phyloP scores from a whole-genome alignment of 768 basidiomycete genomes.

The Suillus discolor region DNA sequence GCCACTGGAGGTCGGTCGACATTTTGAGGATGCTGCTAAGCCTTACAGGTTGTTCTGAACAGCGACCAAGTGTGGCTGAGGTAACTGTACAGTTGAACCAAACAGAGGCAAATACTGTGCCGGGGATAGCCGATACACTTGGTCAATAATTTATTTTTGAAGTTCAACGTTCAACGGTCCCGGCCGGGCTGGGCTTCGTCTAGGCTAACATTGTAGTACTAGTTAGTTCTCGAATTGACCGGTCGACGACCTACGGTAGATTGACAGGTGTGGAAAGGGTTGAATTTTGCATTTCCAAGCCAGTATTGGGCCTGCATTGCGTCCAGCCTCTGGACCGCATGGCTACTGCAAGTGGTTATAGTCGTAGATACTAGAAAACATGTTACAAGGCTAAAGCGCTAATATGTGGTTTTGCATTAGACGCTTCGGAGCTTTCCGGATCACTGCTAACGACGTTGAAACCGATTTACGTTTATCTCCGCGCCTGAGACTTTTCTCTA shows the following conservation, averaged over 20 bases:
- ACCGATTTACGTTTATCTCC: constrained; percentile 5
- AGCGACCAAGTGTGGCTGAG: constrained; percentile 33
- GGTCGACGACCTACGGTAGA: background rate
- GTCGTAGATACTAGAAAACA: background rate
- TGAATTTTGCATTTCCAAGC: background rate
- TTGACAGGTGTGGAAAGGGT: background rate
- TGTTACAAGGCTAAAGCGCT: too few relatives aligned
- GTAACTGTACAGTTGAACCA: constrained; percentile 34
- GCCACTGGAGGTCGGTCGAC: constrained; percentile 93
- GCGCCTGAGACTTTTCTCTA: background rate
- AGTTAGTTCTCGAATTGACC: too few relatives aligned
- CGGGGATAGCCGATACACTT: constrained; percentile 9
- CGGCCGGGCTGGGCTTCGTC: too few relatives aligned
- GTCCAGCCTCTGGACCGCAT: background rate
- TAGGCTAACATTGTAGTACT: too few relatives aligned
- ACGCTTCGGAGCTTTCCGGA: constrained; percentile 1
- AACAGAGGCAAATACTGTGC: constrained; percentile 25
- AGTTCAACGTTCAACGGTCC: background rate
- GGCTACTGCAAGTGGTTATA: background rate
- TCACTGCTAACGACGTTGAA: background rate
- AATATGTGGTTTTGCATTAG: background rate
- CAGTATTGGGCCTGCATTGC: background rate
- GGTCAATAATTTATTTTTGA: background rate
- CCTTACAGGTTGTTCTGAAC: constrained; percentile 13
- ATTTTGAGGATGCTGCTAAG: constrained; percentile 46